These are phyloP conservation scores for Aspergillus nidulans DNA, from an alignment of 495 filamentous ascomycete genomes.

Conservation along the genomic window DNA sequence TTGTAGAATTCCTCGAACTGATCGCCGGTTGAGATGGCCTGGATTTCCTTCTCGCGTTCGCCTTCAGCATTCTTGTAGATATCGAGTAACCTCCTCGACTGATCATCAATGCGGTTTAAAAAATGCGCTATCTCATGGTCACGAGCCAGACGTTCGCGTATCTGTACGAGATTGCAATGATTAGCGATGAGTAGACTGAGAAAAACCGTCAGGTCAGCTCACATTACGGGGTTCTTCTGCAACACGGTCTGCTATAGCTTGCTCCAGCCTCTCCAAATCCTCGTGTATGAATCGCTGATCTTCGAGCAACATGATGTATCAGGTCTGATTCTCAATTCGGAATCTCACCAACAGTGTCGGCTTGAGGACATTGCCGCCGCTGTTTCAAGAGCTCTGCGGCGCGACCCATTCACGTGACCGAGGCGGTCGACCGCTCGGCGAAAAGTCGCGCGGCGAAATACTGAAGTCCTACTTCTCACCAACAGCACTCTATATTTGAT, in stretches of 20 bases:
- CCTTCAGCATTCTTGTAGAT: conserved; percentile 79
- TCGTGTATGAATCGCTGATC: conserved; percentile 91
- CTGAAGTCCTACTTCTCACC: not conserved
- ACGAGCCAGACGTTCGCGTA: conserved; percentile 76
- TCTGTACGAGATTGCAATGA: conserved; percentile 47
- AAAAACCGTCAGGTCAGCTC: conserved; percentile 28
- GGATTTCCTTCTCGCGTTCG: conserved; percentile 69
- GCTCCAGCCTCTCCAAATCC: conserved; percentile 91
- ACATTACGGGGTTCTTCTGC: conserved; percentile 86
- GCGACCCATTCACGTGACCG: conserved; percentile 26
- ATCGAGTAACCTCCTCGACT: conserved; percentile 73
- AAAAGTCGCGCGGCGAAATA: conserved; percentile 25
- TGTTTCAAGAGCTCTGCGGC: conserved; percentile 28
- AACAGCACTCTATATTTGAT: not conserved
- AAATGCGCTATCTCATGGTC: conserved; percentile 92
- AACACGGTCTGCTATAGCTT: conserved; percentile 84
- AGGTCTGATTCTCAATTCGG: not conserved
- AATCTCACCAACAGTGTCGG: not conserved
- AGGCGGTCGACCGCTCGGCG: conserved; percentile 18
- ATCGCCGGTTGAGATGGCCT: conserved; percentile 79
- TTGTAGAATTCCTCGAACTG: conserved; percentile 90
- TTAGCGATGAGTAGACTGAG: not conserved
- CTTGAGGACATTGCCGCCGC: conserved; percentile 4
- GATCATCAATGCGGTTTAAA: conserved; percentile 76
- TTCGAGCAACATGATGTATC: conserved; percentile 71